phyloP scores from a whole-genome alignment of 2,329 filamentous ascomycete genomes.

The Hypoxylon sp. region DNA sequence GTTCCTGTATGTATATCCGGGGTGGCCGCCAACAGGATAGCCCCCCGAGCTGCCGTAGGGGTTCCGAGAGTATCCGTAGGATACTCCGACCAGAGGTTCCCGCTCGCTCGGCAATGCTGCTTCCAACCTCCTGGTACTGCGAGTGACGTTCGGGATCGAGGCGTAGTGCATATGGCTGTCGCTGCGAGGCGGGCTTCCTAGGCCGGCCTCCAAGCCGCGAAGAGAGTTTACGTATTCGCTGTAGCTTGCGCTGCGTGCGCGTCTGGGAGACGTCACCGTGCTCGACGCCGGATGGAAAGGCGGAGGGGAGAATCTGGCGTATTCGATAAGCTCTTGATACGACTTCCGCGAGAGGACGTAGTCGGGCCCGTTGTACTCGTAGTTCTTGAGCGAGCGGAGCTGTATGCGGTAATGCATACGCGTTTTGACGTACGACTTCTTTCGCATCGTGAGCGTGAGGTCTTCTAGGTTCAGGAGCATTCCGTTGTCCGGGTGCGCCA shows the following conservation, averaged over 20 bases:
- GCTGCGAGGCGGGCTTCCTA: slow-evolving; percentile 15
- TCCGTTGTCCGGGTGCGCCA: slow-evolving; percentile 43
- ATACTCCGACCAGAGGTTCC: slow-evolving; percentile 9
- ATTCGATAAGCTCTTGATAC: slow-evolving; percentile 40
- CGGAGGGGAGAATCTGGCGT: slow-evolving; percentile 35
- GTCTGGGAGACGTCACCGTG: slow-evolving; percentile 16
- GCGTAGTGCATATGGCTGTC: slow-evolving; percentile 3
- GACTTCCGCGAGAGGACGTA: slow-evolving; percentile 35
- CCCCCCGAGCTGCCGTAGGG: slow-evolving; percentile 9
- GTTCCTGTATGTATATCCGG: slow-evolving; percentile 2
- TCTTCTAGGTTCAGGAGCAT: slow-evolving; percentile 38
- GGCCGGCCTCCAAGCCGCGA: slow-evolving; percentile 22
- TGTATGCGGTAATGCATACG: slow-evolving; percentile 22
- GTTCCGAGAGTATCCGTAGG: slow-evolving; percentile 14
- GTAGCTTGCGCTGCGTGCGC: slow-evolving; percentile 25
- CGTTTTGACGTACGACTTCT: slow-evolving; percentile 41
- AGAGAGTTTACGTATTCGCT: slow-evolving; percentile 27
- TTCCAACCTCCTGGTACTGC: slow-evolving; percentile 6
- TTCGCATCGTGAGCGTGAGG: slow-evolving; percentile 24
- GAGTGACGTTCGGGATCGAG: neutral
- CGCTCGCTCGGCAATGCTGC: slow-evolving; percentile 13
- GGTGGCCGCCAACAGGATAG: slow-evolving; percentile 11
- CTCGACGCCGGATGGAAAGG: slow-evolving; percentile 24
- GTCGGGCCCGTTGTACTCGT: slow-evolving; percentile 30
- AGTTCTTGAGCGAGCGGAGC: slow-evolving; percentile 25